Percentiles rank a stretch among this genome's conserved stretches.
These are phyloP conservation scores for Nothopassalora personata DNA, from an alignment of 2,329 filamentous ascomycete genomes.

Conservation along the genomic window DNA sequence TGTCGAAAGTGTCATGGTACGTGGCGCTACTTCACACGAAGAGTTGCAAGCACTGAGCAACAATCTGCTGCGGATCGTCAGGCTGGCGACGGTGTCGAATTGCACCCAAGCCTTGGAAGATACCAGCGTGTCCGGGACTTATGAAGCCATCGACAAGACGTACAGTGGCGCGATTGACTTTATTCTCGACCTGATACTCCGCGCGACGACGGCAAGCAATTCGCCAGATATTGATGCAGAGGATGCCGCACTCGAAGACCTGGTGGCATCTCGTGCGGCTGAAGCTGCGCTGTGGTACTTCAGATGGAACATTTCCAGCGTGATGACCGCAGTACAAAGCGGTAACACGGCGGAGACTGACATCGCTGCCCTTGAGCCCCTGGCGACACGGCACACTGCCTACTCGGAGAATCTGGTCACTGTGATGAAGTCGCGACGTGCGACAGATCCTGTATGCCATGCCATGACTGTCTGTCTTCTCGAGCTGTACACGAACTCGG, in stretches of 20 bases:
- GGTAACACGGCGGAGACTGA: slow-evolving; percentile 48
- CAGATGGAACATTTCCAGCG: slow-evolving; percentile 64
- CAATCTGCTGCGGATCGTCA: slow-evolving; percentile 30
- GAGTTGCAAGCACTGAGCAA: slow-evolving; percentile 30
- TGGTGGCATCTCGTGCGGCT: slow-evolving; percentile 69
- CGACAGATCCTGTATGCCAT: slow-evolving; percentile 66
- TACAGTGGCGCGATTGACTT: slow-evolving; percentile 55
- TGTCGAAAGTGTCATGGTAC: slow-evolving; percentile 64
- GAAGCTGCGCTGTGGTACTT: slow-evolving; percentile 81
- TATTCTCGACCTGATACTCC: slow-evolving; percentile 65
- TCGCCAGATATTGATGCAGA: slow-evolving; percentile 54
- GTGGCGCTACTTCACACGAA: slow-evolving; percentile 58
- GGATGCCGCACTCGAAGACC: slow-evolving; percentile 71
- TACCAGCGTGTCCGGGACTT: slow-evolving; percentile 38
- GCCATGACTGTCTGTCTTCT: slow-evolving; percentile 70
- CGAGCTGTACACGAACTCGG: slow-evolving; percentile 76
- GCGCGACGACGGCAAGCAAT: slow-evolving; percentile 62
- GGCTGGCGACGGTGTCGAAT: slow-evolving; percentile 50
- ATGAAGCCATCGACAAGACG: slow-evolving; percentile 16
- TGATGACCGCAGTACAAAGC: slow-evolving; percentile 47
- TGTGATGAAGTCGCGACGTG: slow-evolving; percentile 44
- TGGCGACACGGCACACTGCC: slow-evolving; percentile 47
- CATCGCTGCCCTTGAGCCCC: slow-evolving; percentile 54
- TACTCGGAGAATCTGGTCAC: slow-evolving; percentile 47
- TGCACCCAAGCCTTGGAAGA: slow-evolving; percentile 69